Conservation (phyloP, 139 green algal genomes). For the Chlorella sp. region DNA sequence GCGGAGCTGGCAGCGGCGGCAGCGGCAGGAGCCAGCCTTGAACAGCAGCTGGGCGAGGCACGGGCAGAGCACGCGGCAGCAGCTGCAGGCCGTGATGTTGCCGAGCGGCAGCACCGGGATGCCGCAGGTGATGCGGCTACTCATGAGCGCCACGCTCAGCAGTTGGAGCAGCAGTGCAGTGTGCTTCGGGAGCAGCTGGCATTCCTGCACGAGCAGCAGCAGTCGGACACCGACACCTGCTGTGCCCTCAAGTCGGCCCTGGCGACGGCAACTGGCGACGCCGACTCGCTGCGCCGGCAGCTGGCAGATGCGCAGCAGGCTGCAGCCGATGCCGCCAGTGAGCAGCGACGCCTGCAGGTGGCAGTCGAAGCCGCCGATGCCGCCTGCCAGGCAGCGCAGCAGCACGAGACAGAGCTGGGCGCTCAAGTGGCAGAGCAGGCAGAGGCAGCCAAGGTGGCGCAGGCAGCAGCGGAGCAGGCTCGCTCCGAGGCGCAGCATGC, state of each 20-base stretch:
- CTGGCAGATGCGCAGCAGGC: not conserved
- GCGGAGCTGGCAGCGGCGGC: conserved; percentile 6
- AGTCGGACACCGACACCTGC: not conserved
- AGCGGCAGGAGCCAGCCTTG: not conserved
- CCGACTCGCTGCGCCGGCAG: not conserved
- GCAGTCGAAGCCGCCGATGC: not conserved
- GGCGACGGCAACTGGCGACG: not conserved
- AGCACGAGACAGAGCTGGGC: not conserved
- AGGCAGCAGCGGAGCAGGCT: conserved; percentile 8
- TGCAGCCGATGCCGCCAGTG: not conserved
- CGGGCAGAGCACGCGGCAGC: not conserved
- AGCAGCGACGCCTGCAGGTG: conserved; percentile 7
- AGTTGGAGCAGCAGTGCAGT: conserved; percentile 35
- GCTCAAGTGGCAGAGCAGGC: not conserved
- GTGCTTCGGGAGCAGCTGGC: conserved; percentile 33
- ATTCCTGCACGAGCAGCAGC: conserved; percentile 28
- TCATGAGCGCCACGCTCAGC: not conserved
- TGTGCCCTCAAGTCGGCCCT: not conserved
- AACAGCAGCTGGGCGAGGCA: conserved; percentile 1
- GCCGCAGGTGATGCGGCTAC: not conserved
- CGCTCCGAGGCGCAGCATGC: not conserved
- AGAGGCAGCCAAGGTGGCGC: not conserved
- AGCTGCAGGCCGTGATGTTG: not conserved
- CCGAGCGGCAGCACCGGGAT: not conserved
- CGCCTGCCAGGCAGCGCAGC: not conserved